These are phyloP conservation scores for Penicillium odoratum DNA, from an alignment of 495 filamentous ascomycete genomes.

Conservation along the genomic window DNA sequence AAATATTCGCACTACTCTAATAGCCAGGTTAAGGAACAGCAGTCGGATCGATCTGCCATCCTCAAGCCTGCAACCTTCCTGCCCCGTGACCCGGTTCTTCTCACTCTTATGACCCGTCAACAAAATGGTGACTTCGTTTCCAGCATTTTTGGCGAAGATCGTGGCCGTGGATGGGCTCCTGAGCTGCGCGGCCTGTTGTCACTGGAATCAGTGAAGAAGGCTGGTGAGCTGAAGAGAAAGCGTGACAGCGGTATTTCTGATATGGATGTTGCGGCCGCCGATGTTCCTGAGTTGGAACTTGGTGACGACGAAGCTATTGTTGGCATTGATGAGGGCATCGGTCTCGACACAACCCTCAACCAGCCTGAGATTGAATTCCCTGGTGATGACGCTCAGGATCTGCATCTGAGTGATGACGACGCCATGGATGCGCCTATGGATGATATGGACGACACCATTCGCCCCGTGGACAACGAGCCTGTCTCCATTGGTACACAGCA, in stretches of 20 bases:
- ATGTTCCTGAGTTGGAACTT: constrained; percentile 69
- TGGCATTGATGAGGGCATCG: constrained; percentile 49
- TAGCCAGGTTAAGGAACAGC: constrained; percentile 70
- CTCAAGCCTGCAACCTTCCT: constrained; percentile 76
- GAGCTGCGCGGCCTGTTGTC: constrained; percentile 85
- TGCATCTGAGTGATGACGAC: constrained; percentile 55
- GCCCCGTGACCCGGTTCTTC: constrained; percentile 78
- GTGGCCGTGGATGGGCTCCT: constrained; percentile 80
- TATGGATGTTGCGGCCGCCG: constrained; percentile 64
- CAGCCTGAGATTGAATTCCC: constrained; percentile 62
- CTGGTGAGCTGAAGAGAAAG: constrained; percentile 89
- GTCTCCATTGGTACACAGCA: constrained; percentile 89
- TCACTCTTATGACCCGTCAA: constrained; percentile 88
- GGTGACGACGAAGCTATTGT: constrained; percentile 58
- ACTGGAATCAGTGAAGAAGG: constrained; percentile 71
- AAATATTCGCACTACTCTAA: constrained; percentile 58
- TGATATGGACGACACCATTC: constrained; percentile 78
- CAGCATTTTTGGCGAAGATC: constrained; percentile 69
- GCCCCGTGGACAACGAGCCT: constrained; percentile 77
- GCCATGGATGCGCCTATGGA: constrained; percentile 42
- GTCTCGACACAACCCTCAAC: constrained; percentile 52
- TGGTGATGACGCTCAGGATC: constrained; percentile 53
- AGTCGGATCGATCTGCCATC: constrained; percentile 76
- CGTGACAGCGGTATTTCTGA: constrained; percentile 85
- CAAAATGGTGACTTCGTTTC: constrained; percentile 85